Conservation (phyloP, 1,284 basidiomycete genomes). For the Marasmius fiardii region DNA sequence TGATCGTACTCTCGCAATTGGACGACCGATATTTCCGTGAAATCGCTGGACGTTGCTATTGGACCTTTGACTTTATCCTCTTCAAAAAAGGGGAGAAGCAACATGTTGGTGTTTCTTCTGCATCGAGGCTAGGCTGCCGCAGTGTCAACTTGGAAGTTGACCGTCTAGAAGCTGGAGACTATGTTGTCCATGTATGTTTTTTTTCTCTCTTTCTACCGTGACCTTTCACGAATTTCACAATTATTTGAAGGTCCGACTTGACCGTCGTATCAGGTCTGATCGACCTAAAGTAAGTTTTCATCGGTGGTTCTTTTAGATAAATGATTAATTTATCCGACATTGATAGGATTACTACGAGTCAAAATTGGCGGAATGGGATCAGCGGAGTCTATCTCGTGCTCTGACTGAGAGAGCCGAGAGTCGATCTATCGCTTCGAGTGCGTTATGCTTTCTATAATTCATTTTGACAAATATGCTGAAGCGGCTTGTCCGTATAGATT, state of each 20-base stretch:
- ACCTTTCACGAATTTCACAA: neutral
- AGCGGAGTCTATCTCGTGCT: constrained; percentile 21
- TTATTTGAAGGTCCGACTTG: constrained; percentile 12
- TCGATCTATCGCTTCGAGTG: constrained; percentile 44
- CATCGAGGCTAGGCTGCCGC: constrained; percentile 22
- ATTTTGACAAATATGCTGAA: neutral
- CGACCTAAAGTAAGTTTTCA: neutral
- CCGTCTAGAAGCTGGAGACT: constrained; percentile 27
- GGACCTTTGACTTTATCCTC: constrained; percentile 26
- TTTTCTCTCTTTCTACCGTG: neutral
- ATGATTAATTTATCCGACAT: neutral
- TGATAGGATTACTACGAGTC: constrained; percentile 6
- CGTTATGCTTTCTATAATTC: constrained; percentile 14
- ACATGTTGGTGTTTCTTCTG: constrained; percentile 22
- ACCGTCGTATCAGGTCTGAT: constrained; percentile 4
- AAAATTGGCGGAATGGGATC: constrained; percentile 10
- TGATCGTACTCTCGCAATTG: constrained; percentile 24
- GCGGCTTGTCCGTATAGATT: constrained; percentile 27
- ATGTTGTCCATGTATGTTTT: constrained; percentile 12
- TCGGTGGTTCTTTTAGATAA: neutral
- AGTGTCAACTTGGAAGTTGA: constrained; percentile 27
- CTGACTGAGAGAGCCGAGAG: constrained; percentile 38
- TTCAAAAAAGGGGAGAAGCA: constrained; percentile 24
- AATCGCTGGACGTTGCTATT: constrained; percentile 22
- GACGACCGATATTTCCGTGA: constrained; percentile 25